Conservation (phyloP, 2,329 filamentous ascomycete genomes). For the Talaromyces sp. region DNA sequence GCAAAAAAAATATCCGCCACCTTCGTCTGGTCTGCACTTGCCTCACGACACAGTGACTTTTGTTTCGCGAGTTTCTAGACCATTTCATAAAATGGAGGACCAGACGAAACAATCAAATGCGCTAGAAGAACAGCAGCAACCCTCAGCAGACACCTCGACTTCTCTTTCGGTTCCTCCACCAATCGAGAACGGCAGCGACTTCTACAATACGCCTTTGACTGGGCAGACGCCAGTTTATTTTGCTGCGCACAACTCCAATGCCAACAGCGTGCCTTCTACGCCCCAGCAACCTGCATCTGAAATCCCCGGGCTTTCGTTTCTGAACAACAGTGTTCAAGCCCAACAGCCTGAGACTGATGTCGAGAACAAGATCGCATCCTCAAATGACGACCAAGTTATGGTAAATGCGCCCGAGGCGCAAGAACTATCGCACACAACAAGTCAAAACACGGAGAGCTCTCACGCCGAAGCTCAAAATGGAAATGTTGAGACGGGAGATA, state of each 20-base stretch:
- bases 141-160: constrained; percentile 3
- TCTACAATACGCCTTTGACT: constrained; percentile 36
- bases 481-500: background rate
- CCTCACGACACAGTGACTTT: background rate
- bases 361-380: background rate
- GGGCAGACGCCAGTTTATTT: constrained; percentile 24
- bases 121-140: background rate
- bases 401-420: background rate
- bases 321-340: background rate
- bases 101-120: constrained; percentile 11
- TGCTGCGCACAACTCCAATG: constrained; percentile 4
- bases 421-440: background rate
- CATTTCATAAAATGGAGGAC: constrained; percentile 22
- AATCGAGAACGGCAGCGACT: constrained; percentile 37
- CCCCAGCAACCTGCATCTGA: constrained; percentile 17
- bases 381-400: background rate
- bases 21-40: constrained; percentile 1
- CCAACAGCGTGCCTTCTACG: constrained; percentile 3
- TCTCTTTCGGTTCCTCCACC: constrained; percentile 18
- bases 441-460: background rate
- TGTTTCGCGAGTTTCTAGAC: background rate
- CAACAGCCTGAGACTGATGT: background rate
- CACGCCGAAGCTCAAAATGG: background rate
- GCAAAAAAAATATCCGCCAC: constrained; percentile 11
- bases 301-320: constrained; percentile 36